Base-by-base conservation (phyloP, 2,329 filamentous ascomycete genomes). In the Hypoxylon sp. region DNA sequence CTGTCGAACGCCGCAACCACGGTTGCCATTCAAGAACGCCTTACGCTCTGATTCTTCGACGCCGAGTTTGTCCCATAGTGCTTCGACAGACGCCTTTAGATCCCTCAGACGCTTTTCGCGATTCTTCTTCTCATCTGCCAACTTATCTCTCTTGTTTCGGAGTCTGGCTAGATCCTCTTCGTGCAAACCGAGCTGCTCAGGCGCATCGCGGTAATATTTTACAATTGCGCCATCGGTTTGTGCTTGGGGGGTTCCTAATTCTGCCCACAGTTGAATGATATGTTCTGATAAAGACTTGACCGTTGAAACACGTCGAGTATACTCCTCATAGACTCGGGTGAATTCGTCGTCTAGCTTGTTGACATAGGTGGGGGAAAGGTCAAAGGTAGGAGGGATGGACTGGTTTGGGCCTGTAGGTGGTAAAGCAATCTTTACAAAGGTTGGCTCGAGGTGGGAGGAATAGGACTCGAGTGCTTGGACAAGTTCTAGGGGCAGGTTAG, bases 291-390 rank as follows among this genome's bases (percentile, higher is more conserved):
- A 81, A 19, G 89, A 82, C 79, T 93, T 90, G 13, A 98, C 94
- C 0, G 88, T 89, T 31, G 87, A 87, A 48, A 97, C 86, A 52
- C 96, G 92, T 72, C 90, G 92, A 47, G 91, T 94, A 81, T 98
- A 99, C 82, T 99, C 97, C 76, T 98, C 94, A 80, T 98, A 98
- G 19, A 99, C 93, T 67, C 94, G 90, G 10, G 93, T 94, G 78
- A 98, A 99, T 80, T 99, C 96, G 59, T 87, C 86, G 78, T 99
- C 95, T 19, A 99, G 88, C 63, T 91, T 90, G 68, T 92, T 89
- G 58, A 98, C 92, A 76, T 98, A 99, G 3, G 91, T 86, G 0
- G 93, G 90, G 0, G 95, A 98, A n/a, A 99, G 89, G 76, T 98
- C 94, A 79, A 99, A 98, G 57, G 87, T 92, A 2, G 94, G 89